Conservation (phyloP, 2,329 filamentous ascomycete species). For the Onygena corvina region DNA sequence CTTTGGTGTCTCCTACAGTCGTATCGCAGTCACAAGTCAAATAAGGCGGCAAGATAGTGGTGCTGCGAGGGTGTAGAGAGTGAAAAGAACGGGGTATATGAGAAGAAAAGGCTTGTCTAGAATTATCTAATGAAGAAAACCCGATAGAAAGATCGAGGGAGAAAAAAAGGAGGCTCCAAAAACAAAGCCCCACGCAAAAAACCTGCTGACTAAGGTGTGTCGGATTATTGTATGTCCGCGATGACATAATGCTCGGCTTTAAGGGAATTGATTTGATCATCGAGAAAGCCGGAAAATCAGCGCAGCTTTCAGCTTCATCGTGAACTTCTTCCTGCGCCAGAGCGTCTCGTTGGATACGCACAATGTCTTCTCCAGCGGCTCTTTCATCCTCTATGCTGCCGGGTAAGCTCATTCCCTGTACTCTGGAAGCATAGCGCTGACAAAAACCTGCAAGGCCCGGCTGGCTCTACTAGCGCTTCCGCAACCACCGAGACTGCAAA, state of each 20-base stretch:
- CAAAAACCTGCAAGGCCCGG: not conserved
- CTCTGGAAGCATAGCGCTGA: not conserved
- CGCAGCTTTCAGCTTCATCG: not conserved
- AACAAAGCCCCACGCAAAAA: not conserved
- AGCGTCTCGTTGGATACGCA: not conserved
- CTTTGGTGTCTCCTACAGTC: not conserved
- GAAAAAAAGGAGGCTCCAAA: slow-evolving; percentile 22
- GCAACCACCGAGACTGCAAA: not conserved
- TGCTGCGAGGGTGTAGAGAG: not conserved
- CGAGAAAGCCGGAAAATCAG: not conserved
- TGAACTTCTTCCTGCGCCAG: not conserved
- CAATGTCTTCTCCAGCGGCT: not conserved
- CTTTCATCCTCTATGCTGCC: not conserved
- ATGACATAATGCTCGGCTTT: not conserved
- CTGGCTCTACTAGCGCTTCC: not conserved
- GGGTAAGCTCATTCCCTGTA: not conserved
- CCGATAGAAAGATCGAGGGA: not conserved
- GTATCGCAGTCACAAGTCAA: not conserved
- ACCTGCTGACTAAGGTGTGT: not conserved
- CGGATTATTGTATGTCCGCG: not conserved
- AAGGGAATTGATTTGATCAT: slow-evolving; percentile 2
- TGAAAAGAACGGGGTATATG: not conserved
- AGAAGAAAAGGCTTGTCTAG: not conserved
- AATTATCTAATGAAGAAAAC: too few species aligned
- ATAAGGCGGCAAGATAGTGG: not conserved